Base-by-base conservation (phyloP, 164 flowering plant species). In the Vitis labrusca region DNA sequence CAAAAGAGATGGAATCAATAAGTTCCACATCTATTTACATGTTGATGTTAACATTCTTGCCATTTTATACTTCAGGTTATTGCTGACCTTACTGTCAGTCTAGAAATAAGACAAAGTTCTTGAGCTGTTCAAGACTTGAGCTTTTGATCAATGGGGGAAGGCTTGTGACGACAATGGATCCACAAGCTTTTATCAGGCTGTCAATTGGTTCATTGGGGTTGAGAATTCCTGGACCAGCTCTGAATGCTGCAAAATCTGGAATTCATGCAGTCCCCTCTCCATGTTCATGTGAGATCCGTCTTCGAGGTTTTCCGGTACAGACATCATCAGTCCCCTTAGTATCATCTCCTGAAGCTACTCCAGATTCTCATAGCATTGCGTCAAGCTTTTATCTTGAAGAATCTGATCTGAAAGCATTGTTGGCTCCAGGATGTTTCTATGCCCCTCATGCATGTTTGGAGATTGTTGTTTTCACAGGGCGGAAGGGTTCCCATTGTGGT, bases 331-430 rank as follows among this genome's bases (percentile, higher is more conserved):
- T 91, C 64, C 98, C 97, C 47, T 76, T 89, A 47, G 58, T 88
- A 52, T 74, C 88, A 11, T 84, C 97, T 10, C 86, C 93, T 47
- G 92, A 88, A 61, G 80, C 78, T 27, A 71, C 78, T 14, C 93
- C 88, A 23, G 92, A 87, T 67, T 60, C 75, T 59, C 84, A 87
- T 32, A 82, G 69, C 75, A 78, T 84, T 71, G 86, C 91, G 13
- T 77, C 97, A 10, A 88, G 92, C 84, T 93, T 91, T 68, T 91
- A 93, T 73, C 89, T 93, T 8, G 93, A 93, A 79, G 87, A 91
- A 71, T 84, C 95, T 23, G 85, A 89, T 76, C 73, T 93, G 69
- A 87, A 85, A 74, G 87, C 91, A 54, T 67, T 91, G 57, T 63
- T 86, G 52, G 76, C 84, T 10, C 89, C 89, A 19, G 83, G 93